These are phyloP conservation scores for Penicillium sp. DNA, from an alignment of 2,329 filamentous ascomycete species.

Conservation along the genomic window DNA sequence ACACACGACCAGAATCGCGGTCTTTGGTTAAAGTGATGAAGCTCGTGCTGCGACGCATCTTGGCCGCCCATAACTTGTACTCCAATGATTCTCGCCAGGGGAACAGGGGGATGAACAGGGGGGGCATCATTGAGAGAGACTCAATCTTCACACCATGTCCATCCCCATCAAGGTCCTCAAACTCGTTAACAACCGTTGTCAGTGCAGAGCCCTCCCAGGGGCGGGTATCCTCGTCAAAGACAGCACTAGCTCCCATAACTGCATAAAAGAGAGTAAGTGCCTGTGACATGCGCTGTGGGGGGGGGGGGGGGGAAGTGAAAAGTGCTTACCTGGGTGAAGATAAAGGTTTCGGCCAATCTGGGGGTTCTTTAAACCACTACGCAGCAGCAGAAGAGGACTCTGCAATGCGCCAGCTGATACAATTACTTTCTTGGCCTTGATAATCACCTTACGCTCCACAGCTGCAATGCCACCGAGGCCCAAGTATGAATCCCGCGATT, in stretches of 20 bases:
- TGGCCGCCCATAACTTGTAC: slow-evolving; percentile 69
- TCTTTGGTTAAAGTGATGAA: slow-evolving; percentile 77
- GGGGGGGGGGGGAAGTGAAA: too few species aligned
- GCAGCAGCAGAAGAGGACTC: slow-evolving; percentile 72
- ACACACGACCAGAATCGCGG: slow-evolving; percentile 71
- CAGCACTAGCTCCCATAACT: slow-evolving; percentile 50
- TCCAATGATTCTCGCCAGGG: slow-evolving; percentile 69
- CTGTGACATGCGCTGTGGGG: too few species aligned
- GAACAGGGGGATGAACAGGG: slow-evolving; percentile 60
- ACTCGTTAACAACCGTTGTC: slow-evolving; percentile 72
- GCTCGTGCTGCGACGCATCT: slow-evolving; percentile 66
- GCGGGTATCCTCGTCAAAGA: slow-evolving; percentile 69
- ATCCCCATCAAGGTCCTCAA: slow-evolving; percentile 75
- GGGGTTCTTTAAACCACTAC: slow-evolving; percentile 76
- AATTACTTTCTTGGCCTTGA: slow-evolving; percentile 79
- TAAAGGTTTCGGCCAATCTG: slow-evolving; percentile 81
- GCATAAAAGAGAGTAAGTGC: slow-evolving; percentile 2
- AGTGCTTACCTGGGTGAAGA: slow-evolving; percentile 71
- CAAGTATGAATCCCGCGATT: slow-evolving; percentile 64
- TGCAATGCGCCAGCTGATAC: slow-evolving; percentile 74
- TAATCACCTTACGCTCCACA: slow-evolving; percentile 61
- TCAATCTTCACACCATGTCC: slow-evolving; percentile 85
- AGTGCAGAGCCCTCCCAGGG: slow-evolving; percentile 78
- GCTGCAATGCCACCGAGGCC: slow-evolving; percentile 54
- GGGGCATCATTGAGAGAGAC: slow-evolving; percentile 71